These are phyloP conservation scores for Camellia granthamiana DNA, from an alignment of 148 eudicot species.

Conservation along the genomic window DNA sequence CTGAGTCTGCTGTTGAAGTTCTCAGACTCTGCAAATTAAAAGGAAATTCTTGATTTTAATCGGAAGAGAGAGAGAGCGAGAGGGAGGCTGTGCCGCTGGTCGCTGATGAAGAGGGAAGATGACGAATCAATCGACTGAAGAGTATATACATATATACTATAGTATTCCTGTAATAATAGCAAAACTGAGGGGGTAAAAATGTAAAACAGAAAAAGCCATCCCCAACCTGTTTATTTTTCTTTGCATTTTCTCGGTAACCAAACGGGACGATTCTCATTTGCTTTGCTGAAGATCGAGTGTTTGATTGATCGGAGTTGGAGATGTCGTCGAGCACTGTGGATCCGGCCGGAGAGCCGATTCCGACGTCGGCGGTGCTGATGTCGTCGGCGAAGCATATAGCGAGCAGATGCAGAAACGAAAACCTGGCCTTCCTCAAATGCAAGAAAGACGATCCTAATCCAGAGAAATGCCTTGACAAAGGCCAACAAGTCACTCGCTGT, in stretches of 20 bases:
- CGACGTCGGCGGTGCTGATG: slow-evolving; percentile 83
- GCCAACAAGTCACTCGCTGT: slow-evolving; percentile 81
- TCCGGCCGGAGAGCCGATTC: slow-evolving; percentile 56
- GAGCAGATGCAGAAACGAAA: slow-evolving; percentile 50
- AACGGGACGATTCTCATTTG: not conserved
- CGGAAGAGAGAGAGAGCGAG: too few relatives aligned
- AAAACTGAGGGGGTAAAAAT: too few relatives aligned
- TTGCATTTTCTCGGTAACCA: not conserved
- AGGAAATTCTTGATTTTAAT: too few relatives aligned
- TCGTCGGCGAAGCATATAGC: slow-evolving; percentile 74
- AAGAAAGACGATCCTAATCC: slow-evolving; percentile 85
- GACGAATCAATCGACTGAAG: too few relatives aligned
- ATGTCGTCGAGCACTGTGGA: slow-evolving; percentile 37
- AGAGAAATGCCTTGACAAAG: slow-evolving; percentile 87
- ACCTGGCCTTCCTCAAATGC: slow-evolving; percentile 73
- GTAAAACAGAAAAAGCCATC: too few relatives aligned
- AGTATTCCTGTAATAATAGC: too few relatives aligned
- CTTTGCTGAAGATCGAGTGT: not conserved
- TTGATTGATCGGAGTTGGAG: slow-evolving; percentile 5
- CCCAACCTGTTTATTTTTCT: not conserved
- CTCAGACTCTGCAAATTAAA: too few relatives aligned
- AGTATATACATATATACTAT: too few relatives aligned
- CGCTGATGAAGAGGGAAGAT: too few relatives aligned
- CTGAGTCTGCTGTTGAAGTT: too few relatives aligned
- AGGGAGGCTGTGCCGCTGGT: too few relatives aligned